Base-by-base conservation (phyloP, 2,329 filamentous ascomycete species). In the Sclerotiophoma versabilis region DNA sequence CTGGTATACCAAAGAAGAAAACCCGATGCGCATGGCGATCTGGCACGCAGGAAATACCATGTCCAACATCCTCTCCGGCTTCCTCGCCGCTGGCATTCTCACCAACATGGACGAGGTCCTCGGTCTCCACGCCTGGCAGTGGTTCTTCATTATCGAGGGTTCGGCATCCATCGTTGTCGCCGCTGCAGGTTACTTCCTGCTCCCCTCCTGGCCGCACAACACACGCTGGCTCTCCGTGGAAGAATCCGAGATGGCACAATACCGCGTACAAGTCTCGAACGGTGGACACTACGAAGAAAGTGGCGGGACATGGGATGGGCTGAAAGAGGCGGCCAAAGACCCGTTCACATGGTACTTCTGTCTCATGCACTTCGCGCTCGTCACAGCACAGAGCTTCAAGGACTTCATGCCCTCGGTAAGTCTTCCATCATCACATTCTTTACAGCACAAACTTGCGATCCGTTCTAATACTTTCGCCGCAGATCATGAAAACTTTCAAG, bases 121-220 rank as follows among this genome's bases (percentile, higher is more conserved):
- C 11, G 73, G 73, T 11, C 65, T 80, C 29, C 66, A 55, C 26
- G 38, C 61, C 2, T 65, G 63, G 79, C 74, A 79, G 17, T 81
- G 78, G 79, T 77, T 81, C 33, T 78, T 81, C 54, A 72, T 80
- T 55, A 76, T 79, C 77, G 84, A 87, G 63, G 84, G 84, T 1
- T 78, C 85, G 2, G 79, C 78, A 1, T 85, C 83, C 0, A 72
- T 77, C 39, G 32, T 71, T 1, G 66, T 76, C 11, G 74, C 71
- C 8, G 48, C 73, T 12, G 55, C 61, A 2, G 69, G 73, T 1
- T 77, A 64, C 33, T 72, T 75, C 19, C 60, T 77, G 12, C 66
- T 80, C 2, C 79, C 46, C 73, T 71, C 0, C 1, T 61, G 42
- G 41, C 56, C 56, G 10, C 41, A 57, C 42, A 61, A 61, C 46